Percentiles rank a stretch among this genome's conserved stretches.
phyloP scores from a whole-genome alignment of 108 stramenopile genomes.

The Chaetoceros muelleri region DNA sequence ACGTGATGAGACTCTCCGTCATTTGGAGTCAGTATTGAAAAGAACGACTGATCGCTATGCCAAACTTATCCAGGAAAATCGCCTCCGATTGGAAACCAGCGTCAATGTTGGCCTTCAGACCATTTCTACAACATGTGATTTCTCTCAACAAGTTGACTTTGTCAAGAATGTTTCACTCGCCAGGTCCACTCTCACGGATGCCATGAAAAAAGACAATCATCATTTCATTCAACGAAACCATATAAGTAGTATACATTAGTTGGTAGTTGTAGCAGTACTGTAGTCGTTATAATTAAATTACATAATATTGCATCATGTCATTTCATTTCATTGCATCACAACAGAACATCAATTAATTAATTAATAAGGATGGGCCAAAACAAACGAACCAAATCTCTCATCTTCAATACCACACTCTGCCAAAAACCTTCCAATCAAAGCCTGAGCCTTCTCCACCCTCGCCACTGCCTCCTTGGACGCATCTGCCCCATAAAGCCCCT shows the following conservation, averaged over 20 bases:
- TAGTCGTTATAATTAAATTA: too few relatives aligned
- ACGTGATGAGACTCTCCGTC: background rate
- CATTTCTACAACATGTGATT: background rate
- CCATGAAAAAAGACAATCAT: too few relatives aligned
- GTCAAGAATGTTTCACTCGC: background rate
- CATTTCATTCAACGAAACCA: too few relatives aligned
- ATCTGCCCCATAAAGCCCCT: conserved; percentile 10
- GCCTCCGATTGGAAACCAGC: background rate
- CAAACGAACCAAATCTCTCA: conserved; percentile 15
- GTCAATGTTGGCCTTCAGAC: background rate
- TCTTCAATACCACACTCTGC: conserved; percentile 24
- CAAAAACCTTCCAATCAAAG: conserved; percentile 26
- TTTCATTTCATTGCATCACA: too few relatives aligned
- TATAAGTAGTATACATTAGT: too few relatives aligned
- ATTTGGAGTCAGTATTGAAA: background rate
- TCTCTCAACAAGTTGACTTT: background rate
- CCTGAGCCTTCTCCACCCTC: conserved; percentile 26
- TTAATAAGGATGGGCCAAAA: conserved; percentile 8
- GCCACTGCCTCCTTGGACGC: conserved; percentile 17
- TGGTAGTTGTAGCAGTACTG: too few relatives aligned
- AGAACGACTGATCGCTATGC: background rate
- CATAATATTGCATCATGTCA: too few relatives aligned
- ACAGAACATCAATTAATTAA: too few relatives aligned
- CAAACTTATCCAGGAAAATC: background rate
- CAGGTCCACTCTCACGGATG: background rate